Percentiles rank a stretch among this genome's conserved stretches.
Evolutionary conservation across 2,329 filamentous ascomycete genomes (phyloP).

Genomic region (Pseudocercospora crystallina): DNA sequence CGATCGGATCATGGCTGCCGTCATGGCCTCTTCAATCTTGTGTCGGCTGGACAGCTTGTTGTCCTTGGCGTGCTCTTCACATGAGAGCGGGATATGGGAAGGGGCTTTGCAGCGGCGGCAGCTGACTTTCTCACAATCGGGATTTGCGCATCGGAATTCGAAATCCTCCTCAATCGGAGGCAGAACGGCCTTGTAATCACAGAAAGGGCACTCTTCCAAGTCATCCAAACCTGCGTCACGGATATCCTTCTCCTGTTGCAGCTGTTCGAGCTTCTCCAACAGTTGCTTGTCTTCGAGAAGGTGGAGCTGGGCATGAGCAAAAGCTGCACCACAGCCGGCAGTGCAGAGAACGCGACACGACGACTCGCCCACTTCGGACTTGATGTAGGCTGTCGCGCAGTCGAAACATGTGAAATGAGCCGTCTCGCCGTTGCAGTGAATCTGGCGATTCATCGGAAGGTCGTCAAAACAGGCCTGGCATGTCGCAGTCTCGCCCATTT

Average conservation of each 20-base stretch:
- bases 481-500: constrained; percentile 58
- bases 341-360: constrained; percentile 67
- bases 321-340: constrained; percentile 64
- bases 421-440: constrained; percentile 61
- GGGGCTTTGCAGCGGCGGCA: constrained; percentile 62
- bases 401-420: constrained; percentile 68
- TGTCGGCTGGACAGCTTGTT: constrained; percentile 62
- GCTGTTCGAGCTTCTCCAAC: constrained; percentile 62
- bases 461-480: constrained; percentile 68
- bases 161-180: constrained; percentile 65
- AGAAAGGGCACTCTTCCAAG: constrained; percentile 77
- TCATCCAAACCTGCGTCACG: constrained; percentile 69
- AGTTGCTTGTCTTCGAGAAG: constrained; percentile 60
- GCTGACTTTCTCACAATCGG: constrained; percentile 58
- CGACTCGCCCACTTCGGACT: constrained; percentile 67
- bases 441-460: constrained; percentile 64
- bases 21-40: constrained; percentile 80
- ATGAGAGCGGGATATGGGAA: constrained; percentile 71
- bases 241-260: constrained; percentile 70
- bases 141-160: constrained; percentile 71
- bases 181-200: constrained; percentile 74
- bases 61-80: constrained; percentile 63
- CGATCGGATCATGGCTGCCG: constrained; percentile 69
- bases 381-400: constrained; percentile 66
- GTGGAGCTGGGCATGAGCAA: constrained; percentile 56